Conservation (phyloP, 768 basidiomycete genomes). For the Galerina marginata region DNA sequence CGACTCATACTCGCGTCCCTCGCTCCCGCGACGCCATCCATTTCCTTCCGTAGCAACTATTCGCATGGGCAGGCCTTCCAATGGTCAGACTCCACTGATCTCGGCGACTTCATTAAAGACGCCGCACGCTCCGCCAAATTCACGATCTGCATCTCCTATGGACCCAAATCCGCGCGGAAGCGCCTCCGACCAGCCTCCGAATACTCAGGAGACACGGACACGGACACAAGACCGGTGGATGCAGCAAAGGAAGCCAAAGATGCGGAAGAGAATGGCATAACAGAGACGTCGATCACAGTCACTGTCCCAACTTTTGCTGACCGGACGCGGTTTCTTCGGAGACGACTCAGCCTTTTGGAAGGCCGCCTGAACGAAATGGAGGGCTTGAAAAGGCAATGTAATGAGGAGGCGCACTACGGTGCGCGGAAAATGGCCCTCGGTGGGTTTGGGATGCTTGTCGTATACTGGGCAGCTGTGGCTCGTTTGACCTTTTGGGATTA, state of each 20-base stretch:
- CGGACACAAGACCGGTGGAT: constrained; percentile 6
- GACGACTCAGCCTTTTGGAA: constrained; percentile 48
- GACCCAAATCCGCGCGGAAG: constrained; percentile 12
- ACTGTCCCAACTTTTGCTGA: constrained; percentile 68
- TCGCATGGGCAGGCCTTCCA: constrained; percentile 40
- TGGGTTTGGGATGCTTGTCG: constrained; percentile 62
- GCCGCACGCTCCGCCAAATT: constrained; percentile 61
- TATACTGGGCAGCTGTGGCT: constrained; percentile 69
- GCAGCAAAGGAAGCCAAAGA: background rate
- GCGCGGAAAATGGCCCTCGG: constrained; percentile 61
- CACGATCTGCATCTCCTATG: constrained; percentile 47
- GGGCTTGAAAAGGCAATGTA: constrained; percentile 57
- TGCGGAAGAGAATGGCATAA: constrained; percentile 10
- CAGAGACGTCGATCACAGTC: constrained; percentile 45
- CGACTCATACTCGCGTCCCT: constrained; percentile 58
- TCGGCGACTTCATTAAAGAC: constrained; percentile 70
- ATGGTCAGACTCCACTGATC: constrained; percentile 68
- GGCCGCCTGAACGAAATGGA: constrained; percentile 55
- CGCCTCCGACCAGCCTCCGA: background rate
- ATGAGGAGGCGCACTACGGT: constrained; percentile 59
- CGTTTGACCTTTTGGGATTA: constrained; percentile 70
- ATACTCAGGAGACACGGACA: constrained; percentile 8
- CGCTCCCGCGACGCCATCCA: constrained; percentile 35
- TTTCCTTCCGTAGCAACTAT: constrained; percentile 54
- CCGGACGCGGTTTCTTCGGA: constrained; percentile 62